Conservation (phyloP, 2,329 filamentous ascomycete species). For the Didymella lethalis region DNA sequence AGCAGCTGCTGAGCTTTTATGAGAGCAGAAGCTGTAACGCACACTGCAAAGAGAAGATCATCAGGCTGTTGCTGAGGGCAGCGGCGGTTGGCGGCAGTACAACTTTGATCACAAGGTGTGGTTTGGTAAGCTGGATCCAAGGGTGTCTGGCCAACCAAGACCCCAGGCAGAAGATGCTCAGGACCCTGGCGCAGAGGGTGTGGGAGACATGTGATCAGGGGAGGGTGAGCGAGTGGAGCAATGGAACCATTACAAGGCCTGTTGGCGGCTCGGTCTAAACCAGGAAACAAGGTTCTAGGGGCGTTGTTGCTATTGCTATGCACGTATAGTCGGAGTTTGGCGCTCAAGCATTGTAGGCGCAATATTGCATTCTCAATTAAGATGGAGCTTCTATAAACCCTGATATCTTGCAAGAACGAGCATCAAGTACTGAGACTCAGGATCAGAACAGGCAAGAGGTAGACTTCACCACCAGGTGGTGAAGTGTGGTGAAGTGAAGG, state of each 20-base stretch:
- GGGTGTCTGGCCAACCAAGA: slow-evolving; percentile 61
- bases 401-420: background rate
- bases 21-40: slow-evolving; percentile 70
- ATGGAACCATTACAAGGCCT: slow-evolving; percentile 42
- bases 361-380: background rate
- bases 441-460: background rate
- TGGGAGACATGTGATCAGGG: slow-evolving; percentile 72
- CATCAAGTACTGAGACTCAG: background rate
- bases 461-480: background rate
- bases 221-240: slow-evolving; percentile 72
- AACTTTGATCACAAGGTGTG: slow-evolving; percentile 80
- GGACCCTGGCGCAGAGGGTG: slow-evolving; percentile 64
- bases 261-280: slow-evolving; percentile 20
- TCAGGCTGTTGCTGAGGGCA: slow-evolving; percentile 69
- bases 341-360: slow-evolving; percentile 21
- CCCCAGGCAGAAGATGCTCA: slow-evolving; percentile 60
- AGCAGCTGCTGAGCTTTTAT: slow-evolving; percentile 75
- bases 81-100: slow-evolving; percentile 76
- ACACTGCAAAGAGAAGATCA: slow-evolving; percentile 68
- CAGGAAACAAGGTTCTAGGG: too few relatives aligned
- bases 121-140: slow-evolving; percentile 77
- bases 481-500: background rate
- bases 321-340: slow-evolving; percentile 8
- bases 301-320: background rate
- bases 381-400: background rate